Percentiles rank a stretch among this genome's conserved stretches.
phyloP scores from a whole-genome alignment of 140 eudicot genomes.

The Bidens hawaiensis region DNA sequence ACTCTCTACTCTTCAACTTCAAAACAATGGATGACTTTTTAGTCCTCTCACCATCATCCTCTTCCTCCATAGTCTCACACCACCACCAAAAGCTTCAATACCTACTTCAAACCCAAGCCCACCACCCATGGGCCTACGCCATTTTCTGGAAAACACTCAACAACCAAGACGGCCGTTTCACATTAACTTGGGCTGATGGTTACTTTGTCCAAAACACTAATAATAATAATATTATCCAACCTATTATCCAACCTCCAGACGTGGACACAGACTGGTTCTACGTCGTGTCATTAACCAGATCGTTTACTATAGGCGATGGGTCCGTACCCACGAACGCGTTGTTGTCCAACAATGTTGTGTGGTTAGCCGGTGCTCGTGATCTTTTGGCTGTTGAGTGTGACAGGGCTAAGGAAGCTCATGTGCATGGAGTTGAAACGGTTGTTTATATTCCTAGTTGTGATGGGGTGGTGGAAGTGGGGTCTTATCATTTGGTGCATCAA shows the following conservation, averaged over 20 bases:
- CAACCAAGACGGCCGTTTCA: too few relatives aligned
- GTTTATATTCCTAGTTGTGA: slow-evolving; percentile 45
- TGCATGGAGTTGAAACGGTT: slow-evolving; percentile 65
- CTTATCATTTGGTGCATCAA: slow-evolving; percentile 28
- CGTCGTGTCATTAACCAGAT: slow-evolving; percentile 43
- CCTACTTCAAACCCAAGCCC: too few relatives aligned
- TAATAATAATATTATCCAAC: too few relatives aligned
- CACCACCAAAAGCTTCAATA: too few relatives aligned
- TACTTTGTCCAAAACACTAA: too few relatives aligned
- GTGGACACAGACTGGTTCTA: slow-evolving; percentile 81
- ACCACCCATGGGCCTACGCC: too few relatives aligned
- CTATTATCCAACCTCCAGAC: neutral
- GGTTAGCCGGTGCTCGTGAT: slow-evolving; percentile 47
- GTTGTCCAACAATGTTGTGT: slow-evolving; percentile 33
- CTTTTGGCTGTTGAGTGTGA: slow-evolving; percentile 43
- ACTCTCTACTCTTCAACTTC: neutral
- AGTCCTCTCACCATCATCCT: too few relatives aligned
- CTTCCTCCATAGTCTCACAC: too few relatives aligned
- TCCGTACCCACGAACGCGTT: slow-evolving; percentile 43
- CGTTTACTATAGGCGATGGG: slow-evolving; percentile 48
- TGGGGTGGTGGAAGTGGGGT: slow-evolving; percentile 84
- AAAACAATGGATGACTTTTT: too few relatives aligned
- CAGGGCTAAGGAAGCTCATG: slow-evolving; percentile 65
- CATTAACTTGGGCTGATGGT: too few relatives aligned
- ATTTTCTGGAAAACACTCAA: too few relatives aligned